Base-by-base conservation (phyloP, 805 yeast genomes). In the Myxozyma mucilagina region DNA sequence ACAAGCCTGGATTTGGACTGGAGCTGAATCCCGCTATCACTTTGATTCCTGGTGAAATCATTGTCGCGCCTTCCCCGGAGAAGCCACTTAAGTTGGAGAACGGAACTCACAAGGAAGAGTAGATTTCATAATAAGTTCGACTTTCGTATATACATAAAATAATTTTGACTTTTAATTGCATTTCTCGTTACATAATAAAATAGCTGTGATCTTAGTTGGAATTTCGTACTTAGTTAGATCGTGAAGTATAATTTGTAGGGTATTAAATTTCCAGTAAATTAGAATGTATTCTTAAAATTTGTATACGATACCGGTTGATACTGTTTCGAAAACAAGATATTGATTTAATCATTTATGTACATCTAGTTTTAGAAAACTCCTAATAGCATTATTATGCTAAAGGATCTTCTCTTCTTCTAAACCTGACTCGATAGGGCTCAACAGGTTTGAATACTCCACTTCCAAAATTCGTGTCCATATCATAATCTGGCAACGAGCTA, bases 1-100 rank as follows among this genome's bases (percentile, higher is more conserved):
- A 80, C 61, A 79, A 78, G 70, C 82, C 83, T 45, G 84, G 83
- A 51, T 80, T 80, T 65, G 83, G 84, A 50, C 70, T 80, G 60
- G 78, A 80, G 29, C 64, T 79, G 56, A 80, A 80, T 67, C 83
- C 82, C 32, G 68, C 74, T 48, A 74, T 78, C 41, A 71, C 73
- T 56, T 70, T 80, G 64, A 61, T 61, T 70, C 78, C 39, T 76
- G 80, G 79, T n/a, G 76, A 74, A 36, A 68, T 66, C 14, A 67
- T 78, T 31, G 72, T 78, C 54, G 69, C 70, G 59, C 81, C 82
- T 43, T 36, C 74, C 31, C 81, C 81, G 20, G 76, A 74, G 59
- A 76, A 73, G 67, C 72, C 78, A 1, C 67, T 79, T 9, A 50
- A 47, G 14, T 16, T 54, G 9, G 57, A 60, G 42, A 34, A 53